Conservation (phyloP, 192 early-diverging fungal genomes). For the Funneliformis geosporum region DNA sequence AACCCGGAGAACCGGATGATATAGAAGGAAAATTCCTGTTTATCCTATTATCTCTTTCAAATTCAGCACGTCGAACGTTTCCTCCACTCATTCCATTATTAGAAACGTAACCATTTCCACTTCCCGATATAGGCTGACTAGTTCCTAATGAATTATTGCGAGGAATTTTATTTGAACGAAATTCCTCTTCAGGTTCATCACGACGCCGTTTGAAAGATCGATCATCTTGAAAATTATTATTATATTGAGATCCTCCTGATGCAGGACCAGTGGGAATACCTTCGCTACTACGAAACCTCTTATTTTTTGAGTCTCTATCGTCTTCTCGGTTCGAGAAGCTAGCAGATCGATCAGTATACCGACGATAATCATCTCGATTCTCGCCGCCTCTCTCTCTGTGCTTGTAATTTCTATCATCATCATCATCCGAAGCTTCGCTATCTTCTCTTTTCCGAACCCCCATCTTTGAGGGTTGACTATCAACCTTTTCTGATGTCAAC, state of each 20-base stretch:
- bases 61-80: conserved; percentile 24
- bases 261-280: conserved; percentile 37
- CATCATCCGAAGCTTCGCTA: conserved; percentile 63
- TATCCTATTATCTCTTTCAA: conserved; percentile 14
- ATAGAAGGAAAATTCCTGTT: conserved; percentile 26
- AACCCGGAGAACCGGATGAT: conserved; percentile 10
- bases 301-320: conserved; percentile 35
- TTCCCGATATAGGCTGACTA: neutral
- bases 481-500: neutral
- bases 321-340: conserved; percentile 27
- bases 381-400: conserved; percentile 58
- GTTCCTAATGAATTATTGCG: conserved; percentile 25
- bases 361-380: conserved; percentile 37
- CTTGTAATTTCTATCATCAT: conserved; percentile 72
- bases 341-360: conserved; percentile 6
- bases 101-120: conserved; percentile 19
- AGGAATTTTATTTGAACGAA: conserved; percentile 33
- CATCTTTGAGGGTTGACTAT: conserved; percentile 8
- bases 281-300: conserved; percentile 31
- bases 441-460: conserved; percentile 43
- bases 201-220: conserved; percentile 29
- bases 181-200: conserved; percentile 33
- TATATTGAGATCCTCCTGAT: conserved; percentile 25
- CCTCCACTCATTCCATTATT: conserved; percentile 28
- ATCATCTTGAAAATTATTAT: conserved; percentile 32